These are phyloP conservation scores for Saccharomyces pastorianus DNA, from an alignment of 1,139 yeast genomes.

Conservation along the genomic window DNA sequence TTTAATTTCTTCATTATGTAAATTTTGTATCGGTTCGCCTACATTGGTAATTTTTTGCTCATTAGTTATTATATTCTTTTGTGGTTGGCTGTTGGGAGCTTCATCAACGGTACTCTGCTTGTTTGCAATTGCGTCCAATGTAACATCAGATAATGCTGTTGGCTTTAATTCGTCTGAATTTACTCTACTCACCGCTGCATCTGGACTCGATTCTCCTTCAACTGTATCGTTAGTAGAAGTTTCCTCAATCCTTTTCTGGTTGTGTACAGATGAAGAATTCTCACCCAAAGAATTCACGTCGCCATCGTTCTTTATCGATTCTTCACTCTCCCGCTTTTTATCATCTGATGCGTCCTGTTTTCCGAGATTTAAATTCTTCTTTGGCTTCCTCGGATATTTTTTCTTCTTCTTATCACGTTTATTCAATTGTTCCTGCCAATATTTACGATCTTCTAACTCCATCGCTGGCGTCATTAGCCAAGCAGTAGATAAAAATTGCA, in stretches of 20 bases:
- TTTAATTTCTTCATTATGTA: background rate
- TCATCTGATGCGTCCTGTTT: background rate
- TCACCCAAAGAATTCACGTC: background rate
- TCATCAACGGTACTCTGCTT: background rate
- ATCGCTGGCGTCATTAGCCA: slow-evolving; percentile 41
- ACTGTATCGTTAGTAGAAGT: background rate
- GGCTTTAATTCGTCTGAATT: background rate
- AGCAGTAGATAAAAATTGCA: slow-evolving; percentile 18
- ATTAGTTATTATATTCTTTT: background rate
- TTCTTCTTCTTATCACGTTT: slow-evolving; percentile 37
- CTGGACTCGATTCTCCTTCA: background rate
- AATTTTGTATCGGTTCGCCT: background rate
- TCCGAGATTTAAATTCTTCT: slow-evolving; percentile 4
- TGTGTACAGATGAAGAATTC: background rate
- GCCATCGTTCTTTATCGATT: slow-evolving; percentile 4
- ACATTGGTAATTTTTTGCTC: background rate
- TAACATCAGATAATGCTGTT: background rate
- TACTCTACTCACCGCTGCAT: background rate
- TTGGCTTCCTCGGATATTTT: slow-evolving; percentile 37
- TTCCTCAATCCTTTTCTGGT: background rate
- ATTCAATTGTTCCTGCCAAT: slow-evolving; percentile 33
- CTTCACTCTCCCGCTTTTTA: slow-evolving; percentile 21
- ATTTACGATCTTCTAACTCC: slow-evolving; percentile 41
- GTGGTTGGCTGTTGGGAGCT: background rate
- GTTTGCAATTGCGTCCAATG: background rate